These are phyloP conservation scores for Globisporangium alternatum DNA, from an alignment of 352 stramenopile species.

Conservation along the genomic window DNA sequence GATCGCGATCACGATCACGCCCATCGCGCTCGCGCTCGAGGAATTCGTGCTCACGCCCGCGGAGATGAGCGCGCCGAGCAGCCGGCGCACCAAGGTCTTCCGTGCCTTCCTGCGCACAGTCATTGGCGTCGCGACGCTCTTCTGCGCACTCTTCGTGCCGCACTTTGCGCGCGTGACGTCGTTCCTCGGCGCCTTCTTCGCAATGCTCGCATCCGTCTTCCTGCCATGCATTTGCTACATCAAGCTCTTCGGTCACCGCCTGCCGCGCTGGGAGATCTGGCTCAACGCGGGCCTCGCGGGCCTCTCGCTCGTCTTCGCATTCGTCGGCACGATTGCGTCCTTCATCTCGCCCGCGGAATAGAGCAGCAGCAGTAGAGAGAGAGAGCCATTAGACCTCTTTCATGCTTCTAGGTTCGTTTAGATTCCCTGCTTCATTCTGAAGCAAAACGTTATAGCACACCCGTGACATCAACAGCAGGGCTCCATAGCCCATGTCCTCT, in stretches of 20 bases:
- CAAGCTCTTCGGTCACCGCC: slow-evolving; percentile 65
- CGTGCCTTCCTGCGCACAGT: slow-evolving; percentile 62
- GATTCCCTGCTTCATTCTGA: background rate
- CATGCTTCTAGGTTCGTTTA: background rate
- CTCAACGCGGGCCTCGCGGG: slow-evolving; percentile 55
- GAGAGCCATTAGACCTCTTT: background rate
- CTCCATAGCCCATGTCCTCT: background rate
- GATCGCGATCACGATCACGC: slow-evolving; percentile 83
- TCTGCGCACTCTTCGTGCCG: slow-evolving; percentile 71
- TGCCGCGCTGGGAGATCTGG: slow-evolving; percentile 45
- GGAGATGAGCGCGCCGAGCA: slow-evolving; percentile 31
- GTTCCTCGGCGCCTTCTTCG: slow-evolving; percentile 84
- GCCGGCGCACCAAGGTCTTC: slow-evolving; percentile 39
- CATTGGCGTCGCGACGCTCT: slow-evolving; percentile 49
- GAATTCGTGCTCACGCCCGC: slow-evolving; percentile 59
- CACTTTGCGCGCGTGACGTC: slow-evolving; percentile 84
- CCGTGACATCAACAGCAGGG: background rate
- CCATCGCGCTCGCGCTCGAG: slow-evolving; percentile 70
- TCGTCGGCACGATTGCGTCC: slow-evolving; percentile 74
- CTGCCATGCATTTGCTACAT: slow-evolving; percentile 84
- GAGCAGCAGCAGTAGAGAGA: background rate
- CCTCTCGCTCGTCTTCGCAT: slow-evolving; percentile 65
- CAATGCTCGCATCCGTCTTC: slow-evolving; percentile 81
- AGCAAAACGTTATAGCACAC: background rate
- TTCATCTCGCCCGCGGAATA: slow-evolving; percentile 66